A percentile compares a stretch with the other conserved stretches of the same genome.
Evolutionary conservation across 75 land plant genomes (phyloP).

Genomic region (Sequoiadendron giganteum): DNA sequence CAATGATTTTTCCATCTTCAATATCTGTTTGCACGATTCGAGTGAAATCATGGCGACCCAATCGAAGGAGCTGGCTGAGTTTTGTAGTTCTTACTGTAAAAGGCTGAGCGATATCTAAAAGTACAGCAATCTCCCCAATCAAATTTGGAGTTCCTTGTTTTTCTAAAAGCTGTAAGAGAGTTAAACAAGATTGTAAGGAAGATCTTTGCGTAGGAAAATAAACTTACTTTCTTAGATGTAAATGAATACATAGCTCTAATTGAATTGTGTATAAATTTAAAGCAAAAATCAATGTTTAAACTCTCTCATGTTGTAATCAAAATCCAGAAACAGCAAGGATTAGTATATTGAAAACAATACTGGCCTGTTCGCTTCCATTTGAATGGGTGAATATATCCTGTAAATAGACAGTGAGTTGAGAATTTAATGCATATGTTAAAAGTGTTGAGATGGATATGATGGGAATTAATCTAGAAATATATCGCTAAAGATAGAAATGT

Average conservation of each 20-base stretch:
- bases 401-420: not conserved
- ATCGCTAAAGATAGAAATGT: not conserved
- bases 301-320: too few species aligned
- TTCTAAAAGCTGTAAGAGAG: conserved; percentile 27
- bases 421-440: not conserved
- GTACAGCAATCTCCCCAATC: conserved; percentile 65
- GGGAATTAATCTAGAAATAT: not conserved
- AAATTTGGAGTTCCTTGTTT: conserved; percentile 38
- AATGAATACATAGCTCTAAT: conserved; percentile 10
- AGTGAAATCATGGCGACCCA: conserved; percentile 50
- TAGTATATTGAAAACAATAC: conserved; percentile 13
- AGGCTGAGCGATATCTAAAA: conserved; percentile 68
- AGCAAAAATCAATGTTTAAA: too few species aligned
- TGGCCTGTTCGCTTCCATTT: conserved; percentile 18
- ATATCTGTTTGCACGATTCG: conserved; percentile 39
- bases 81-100: conserved; percentile 57
- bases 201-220: too few species aligned
- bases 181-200: not conserved
- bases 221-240: not conserved
- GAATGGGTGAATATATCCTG: conserved; percentile 16
- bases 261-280: too few species aligned
- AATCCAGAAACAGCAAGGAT: not conserved
- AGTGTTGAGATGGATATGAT: not conserved
- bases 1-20: conserved; percentile 47
- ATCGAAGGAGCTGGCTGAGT: conserved; percentile 51